Conservation (phyloP, 257 asterid genomes). For the Solanum sejunctum region DNA sequence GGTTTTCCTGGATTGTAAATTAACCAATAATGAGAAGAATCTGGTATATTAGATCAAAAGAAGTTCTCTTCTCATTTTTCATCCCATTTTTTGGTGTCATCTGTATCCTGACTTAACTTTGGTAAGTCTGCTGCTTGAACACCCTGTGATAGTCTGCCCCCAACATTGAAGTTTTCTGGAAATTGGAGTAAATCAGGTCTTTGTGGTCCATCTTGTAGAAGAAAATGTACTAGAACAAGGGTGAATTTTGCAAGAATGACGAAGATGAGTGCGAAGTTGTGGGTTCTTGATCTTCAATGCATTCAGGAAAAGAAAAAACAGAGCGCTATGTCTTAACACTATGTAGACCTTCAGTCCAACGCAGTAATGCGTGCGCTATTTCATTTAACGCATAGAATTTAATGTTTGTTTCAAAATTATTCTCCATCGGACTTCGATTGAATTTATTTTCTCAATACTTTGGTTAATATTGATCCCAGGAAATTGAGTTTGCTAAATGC, state of each 20-base stretch:
- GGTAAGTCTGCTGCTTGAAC: conserved; percentile 72
- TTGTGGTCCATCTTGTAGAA: conserved; percentile 9
- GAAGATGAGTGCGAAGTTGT: neutral
- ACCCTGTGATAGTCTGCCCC: conserved; percentile 24
- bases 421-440: neutral
- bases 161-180: too few relatives aligned
- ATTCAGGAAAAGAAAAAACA: neutral
- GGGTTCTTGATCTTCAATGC: neutral
- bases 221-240: neutral
- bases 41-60: neutral
- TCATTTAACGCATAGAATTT: conserved; percentile 7
- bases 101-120: neutral
- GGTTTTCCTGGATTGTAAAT: neutral
- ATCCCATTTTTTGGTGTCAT: neutral
- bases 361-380: conserved; percentile 69
- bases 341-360: conserved; percentile 62
- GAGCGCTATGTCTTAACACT: neutral
- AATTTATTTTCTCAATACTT: neutral
- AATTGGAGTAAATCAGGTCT: too few relatives aligned
- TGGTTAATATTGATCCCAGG: neutral
- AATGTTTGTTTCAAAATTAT: neutral
- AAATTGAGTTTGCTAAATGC: too few relatives aligned
- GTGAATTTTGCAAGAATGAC: neutral
- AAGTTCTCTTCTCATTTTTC: neutral
- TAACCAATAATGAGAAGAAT: neutral